Base-by-base conservation (phyloP, 208 protist genomes). In the Trypanosoma scelopori region DNA sequence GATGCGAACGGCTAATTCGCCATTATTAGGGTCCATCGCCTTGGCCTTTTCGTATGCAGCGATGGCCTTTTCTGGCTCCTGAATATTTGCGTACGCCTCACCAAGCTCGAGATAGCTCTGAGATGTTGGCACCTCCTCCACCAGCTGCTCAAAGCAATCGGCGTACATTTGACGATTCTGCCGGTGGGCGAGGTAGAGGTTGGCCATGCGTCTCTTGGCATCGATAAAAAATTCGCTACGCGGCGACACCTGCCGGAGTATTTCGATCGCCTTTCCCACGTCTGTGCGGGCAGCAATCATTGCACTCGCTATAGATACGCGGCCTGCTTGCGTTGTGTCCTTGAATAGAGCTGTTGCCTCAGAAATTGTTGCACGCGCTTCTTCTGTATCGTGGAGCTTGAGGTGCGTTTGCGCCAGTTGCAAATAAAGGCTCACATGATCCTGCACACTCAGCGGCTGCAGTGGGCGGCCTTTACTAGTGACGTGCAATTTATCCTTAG, bases 51-150 rank as follows among this genome's bases (percentile, higher is more conserved):
- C 87, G 62, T 93, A 97, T 3, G 91, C 89, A 18, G 82, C 75
- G 50, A 97, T 96, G 12, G 91, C 88, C 67, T 96, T 87, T 67
- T 97, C 93, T 2, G 90, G 87, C 60, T 96, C 91, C 65, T 95
- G 91, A 30, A 97, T 93, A 3, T 71, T 82, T 22, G 62, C 81
- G 74, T 94, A 97, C 20, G 92, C 92, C 65, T 97, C 91, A 42
- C 88, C 92, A 7, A 97, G 75, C 58, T 82, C 80, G 22, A 97
- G 65, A 74, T 87, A 96, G 56, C 82, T 89, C 63, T 90, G 73
- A 28, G 79, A 56, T 16, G 89, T 80, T 35, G 87, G 82, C 30
- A 81, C 55, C 58, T 89, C 77, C 61, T 94, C 81, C 22, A 92
- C 89, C 72, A 97, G 84, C 61, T 97, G 87, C 62, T 97, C 87